Evolutionary conservation across 1,284 basidiomycete species (phyloP).

Genomic region (Athelia psychrophila): DNA sequence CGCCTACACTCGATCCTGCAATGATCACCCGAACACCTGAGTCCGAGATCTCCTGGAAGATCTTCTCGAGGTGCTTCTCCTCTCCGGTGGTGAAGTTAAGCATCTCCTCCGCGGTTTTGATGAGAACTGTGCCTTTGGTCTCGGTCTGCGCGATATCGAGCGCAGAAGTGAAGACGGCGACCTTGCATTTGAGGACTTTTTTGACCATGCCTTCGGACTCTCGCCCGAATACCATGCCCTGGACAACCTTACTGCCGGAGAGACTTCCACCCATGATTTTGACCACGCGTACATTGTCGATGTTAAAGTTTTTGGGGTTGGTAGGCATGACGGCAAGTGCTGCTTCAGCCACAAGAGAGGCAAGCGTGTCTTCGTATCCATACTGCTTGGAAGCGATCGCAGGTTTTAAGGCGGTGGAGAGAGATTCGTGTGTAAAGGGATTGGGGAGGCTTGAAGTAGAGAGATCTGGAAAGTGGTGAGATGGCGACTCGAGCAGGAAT

Average conservation of each 20-base stretch:
- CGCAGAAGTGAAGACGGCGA: constrained; percentile 92
- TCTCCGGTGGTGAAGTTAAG: constrained; percentile 95
- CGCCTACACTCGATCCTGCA: constrained; percentile 90
- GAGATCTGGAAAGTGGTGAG: constrained; percentile 47
- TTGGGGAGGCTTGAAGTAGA: constrained; percentile 67
- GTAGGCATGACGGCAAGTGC: constrained; percentile 88
- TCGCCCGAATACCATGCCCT: constrained; percentile 97
- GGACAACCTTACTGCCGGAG: constrained; percentile 81
- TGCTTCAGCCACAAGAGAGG: constrained; percentile 90
- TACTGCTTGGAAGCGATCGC: constrained; percentile 98
- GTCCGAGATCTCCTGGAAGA: constrained; percentile 96
- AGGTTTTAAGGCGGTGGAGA: constrained; percentile 83
- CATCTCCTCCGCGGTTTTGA: constrained; percentile 96
- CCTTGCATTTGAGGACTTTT: constrained; percentile 81
- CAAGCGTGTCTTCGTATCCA: constrained; percentile 84
- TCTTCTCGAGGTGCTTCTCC: constrained; percentile 96
- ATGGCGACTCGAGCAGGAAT: constrained; percentile 10
- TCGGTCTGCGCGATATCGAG: constrained; percentile 96
- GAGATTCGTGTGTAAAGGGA: constrained; percentile 76
- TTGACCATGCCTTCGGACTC: constrained; percentile 91
- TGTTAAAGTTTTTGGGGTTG: constrained; percentile 91
- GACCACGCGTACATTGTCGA: constrained; percentile 97
- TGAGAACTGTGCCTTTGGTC: constrained; percentile 97
- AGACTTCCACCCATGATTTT: constrained; percentile 97
- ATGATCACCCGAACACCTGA: constrained; percentile 94